Base-by-base conservation (phyloP, 176 grass and related monocot species). In the Leersia perrieri region DNA sequence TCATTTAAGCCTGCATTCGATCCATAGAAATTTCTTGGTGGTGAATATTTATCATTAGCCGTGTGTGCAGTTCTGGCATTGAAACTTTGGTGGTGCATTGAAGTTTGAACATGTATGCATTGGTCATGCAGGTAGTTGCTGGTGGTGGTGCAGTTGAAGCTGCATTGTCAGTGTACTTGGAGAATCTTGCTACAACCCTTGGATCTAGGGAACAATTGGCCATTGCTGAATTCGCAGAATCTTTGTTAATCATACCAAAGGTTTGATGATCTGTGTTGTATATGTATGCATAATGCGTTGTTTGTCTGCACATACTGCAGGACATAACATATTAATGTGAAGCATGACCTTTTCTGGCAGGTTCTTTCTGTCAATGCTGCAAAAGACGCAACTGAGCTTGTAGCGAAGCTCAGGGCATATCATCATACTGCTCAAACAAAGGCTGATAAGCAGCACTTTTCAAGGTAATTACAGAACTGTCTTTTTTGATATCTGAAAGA, bases 321-420 rank as follows among this genome's bases (percentile, higher is more conserved):
- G 26, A 12, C 20, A 58, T 22, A 69, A 5, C 5, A 72, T 82
- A 62, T 31, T 65, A 62, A 82, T 73, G 40, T 25, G 35, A 80
- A 63, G 16, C 63, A 39, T 77, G 73, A 81, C 34, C 28, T 79
- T 66, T 81, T 33, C 5, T 73, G 9, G 32, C 42, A 94, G 94
- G 87, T 94, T 26, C 89, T 97, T 23, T 74, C 94, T 94, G 94
- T 94, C 29, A 97, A 94, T 83, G 94, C 94, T 77, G 94, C 94
- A 51, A 97, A 94, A 83, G 94, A 88, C 72, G 91, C 92, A 15
- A 94, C 89, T 72, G 94, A 97, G 65, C 86, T 94, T 62, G 94
- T 94, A 58, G 92, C 94, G 36, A 94, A 94, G 80, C 94, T 97
- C 69, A 86, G 94, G 73, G 91, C 94, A 33, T 97, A 97, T 67